Conservation (phyloP, 2,329 filamentous ascomycete species). For the Xylariaceae sp. region DNA sequence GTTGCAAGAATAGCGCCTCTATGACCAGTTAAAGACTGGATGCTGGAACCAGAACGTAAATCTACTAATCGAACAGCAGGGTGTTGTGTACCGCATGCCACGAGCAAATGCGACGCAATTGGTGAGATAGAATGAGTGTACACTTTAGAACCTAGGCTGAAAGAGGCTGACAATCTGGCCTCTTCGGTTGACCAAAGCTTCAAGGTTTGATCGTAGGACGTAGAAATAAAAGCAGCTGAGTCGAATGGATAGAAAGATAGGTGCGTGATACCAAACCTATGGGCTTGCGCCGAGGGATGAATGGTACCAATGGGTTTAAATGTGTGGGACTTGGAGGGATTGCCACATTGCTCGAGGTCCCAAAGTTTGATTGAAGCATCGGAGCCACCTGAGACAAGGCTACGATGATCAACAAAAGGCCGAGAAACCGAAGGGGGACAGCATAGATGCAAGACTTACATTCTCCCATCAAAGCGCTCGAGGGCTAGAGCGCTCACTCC, state of each 20-base stretch:
- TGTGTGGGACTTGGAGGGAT: slow-evolving; percentile 51
- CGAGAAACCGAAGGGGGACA: not conserved
- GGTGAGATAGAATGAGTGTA: slow-evolving; percentile 81
- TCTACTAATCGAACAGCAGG: slow-evolving; percentile 85
- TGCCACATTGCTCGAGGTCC: slow-evolving; percentile 73
- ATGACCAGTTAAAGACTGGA: slow-evolving; percentile 73
- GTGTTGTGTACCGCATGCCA: slow-evolving; percentile 88
- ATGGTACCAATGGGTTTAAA: slow-evolving; percentile 62
- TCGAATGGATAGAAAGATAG: slow-evolving; percentile 82
- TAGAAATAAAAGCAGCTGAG: slow-evolving; percentile 74
- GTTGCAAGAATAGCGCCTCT: slow-evolving; percentile 71
- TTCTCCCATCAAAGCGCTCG: slow-evolving; percentile 80
- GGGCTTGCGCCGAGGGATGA: slow-evolving; percentile 51
- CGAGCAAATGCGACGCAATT: slow-evolving; percentile 73
- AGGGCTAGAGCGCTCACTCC: slow-evolving; percentile 81
- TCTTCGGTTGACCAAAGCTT: slow-evolving; percentile 75
- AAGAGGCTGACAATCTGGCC: slow-evolving; percentile 66
- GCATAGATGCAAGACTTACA: slow-evolving; percentile 53
- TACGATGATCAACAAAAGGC: slow-evolving; percentile 38
- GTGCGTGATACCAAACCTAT: slow-evolving; percentile 77
- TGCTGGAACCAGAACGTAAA: slow-evolving; percentile 77
- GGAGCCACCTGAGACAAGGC: slow-evolving; percentile 82
- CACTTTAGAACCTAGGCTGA: slow-evolving; percentile 70
- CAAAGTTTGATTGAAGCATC: slow-evolving; percentile 86
- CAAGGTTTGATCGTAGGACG: slow-evolving; percentile 77